phyloP scores from a whole-genome alignment of 2,329 filamentous ascomycete genomes.

The Clathrospora elynae region DNA sequence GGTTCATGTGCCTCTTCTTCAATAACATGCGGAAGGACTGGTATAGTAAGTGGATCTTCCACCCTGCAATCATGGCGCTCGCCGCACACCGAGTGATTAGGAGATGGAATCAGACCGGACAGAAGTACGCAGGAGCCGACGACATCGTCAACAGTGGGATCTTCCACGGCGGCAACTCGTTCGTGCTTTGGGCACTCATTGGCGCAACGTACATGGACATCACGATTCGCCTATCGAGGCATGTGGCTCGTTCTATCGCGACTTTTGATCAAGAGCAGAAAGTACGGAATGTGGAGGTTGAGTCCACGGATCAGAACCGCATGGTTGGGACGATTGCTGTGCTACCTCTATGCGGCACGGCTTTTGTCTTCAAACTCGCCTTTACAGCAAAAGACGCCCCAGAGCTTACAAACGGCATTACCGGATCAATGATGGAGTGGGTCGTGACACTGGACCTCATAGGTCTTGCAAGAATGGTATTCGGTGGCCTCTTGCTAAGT shows the following conservation, averaged over 20 bases:
- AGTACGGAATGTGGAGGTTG: slow-evolving; percentile 21
- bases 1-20: slow-evolving; percentile 61
- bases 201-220: slow-evolving; percentile 70
- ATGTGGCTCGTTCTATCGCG: slow-evolving; percentile 36
- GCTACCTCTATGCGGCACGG: slow-evolving; percentile 57
- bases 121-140: slow-evolving; percentile 89
- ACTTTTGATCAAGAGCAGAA: slow-evolving; percentile 27
- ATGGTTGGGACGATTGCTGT: slow-evolving; percentile 39
- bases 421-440: slow-evolving; percentile 52
- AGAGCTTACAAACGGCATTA: slow-evolving; percentile 63
- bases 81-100: slow-evolving; percentile 68
- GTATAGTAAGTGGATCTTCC: slow-evolving; percentile 33
- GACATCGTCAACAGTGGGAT: slow-evolving; percentile 74
- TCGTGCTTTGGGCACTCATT: slow-evolving; percentile 75
- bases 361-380: slow-evolving; percentile 84
- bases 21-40: slow-evolving; percentile 41
- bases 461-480: slow-evolving; percentile 43
- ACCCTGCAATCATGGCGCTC: slow-evolving; percentile 58
- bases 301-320: slow-evolving; percentile 34
- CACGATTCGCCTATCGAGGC: slow-evolving; percentile 52
- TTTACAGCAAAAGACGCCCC: slow-evolving; percentile 89
- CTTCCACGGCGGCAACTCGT: slow-evolving; percentile 56
- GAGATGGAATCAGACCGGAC: slow-evolving; percentile 95
- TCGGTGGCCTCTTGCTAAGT: slow-evolving; percentile 44
- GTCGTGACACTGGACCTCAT: slow-evolving; percentile 49